Evolutionary conservation across 306 rosid species (phyloP).

Genomic region (Geum urbanum): DNA sequence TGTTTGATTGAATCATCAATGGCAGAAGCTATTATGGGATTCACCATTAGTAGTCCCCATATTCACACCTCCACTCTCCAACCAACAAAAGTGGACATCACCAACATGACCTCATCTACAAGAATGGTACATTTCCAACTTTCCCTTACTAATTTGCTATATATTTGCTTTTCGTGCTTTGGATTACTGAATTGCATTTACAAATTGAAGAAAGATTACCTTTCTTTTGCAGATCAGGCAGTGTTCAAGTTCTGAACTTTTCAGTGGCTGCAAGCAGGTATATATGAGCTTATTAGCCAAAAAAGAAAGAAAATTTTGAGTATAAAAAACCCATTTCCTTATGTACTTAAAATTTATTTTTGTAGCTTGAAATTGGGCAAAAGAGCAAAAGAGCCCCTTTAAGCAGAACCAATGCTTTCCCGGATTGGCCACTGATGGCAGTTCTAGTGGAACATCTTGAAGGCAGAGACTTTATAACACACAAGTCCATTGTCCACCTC

Average conservation of each 20-base stretch:
- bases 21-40: constrained; percentile 37
- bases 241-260: constrained; percentile 43
- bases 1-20: too few relatives aligned
- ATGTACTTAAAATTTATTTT: not conserved
- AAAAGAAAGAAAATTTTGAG: not conserved
- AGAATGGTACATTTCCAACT: constrained; percentile 25
- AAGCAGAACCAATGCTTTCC: constrained; percentile 57
- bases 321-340: not conserved
- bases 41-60: constrained; percentile 35
- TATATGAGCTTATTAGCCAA: constrained; percentile 12
- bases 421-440: constrained; percentile 56
- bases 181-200: not conserved
- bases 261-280: constrained; percentile 36
- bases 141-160: not conserved
- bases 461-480: constrained; percentile 43
- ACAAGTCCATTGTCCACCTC: constrained; percentile 50
- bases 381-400: constrained; percentile 45
- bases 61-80: constrained; percentile 21
- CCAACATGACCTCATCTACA: constrained; percentile 22
- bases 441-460: constrained; percentile 46
- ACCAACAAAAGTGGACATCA: constrained; percentile 22
- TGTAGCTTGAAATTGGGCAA: constrained; percentile 37
- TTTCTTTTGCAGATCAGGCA: constrained; percentile 52
- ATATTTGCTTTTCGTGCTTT: not conserved
- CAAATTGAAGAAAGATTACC: not conserved